Percentiles rank a stretch among this genome's conserved stretches.
Conservation (phyloP, 768 basidiomycete species). For the Pluteus cervinus region DNA sequence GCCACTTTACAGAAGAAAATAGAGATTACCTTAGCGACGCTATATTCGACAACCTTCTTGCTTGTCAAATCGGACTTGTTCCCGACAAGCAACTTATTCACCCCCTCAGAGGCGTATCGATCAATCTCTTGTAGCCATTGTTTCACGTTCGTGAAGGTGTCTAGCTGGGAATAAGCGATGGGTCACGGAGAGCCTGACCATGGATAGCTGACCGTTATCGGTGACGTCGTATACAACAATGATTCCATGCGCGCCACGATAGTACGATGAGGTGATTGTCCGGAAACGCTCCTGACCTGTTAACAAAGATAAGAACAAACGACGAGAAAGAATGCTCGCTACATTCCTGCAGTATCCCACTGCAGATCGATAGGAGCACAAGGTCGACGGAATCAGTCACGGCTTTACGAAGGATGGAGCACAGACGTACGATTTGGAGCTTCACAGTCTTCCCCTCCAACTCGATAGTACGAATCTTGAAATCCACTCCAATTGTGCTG, state of each 20-base stretch:
- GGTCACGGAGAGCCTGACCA: slow-evolving; percentile 3
- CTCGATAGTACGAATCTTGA: slow-evolving; percentile 99
- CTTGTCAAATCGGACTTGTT: slow-evolving; percentile 98
- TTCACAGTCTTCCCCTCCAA: slow-evolving; percentile 98
- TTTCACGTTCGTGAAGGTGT: slow-evolving; percentile 93
- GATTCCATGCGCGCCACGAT: slow-evolving; percentile 97
- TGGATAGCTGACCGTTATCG: slow-evolving; percentile 62
- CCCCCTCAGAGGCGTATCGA: slow-evolving; percentile 95
- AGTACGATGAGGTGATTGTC: slow-evolving; percentile 99
- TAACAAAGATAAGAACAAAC: slow-evolving; percentile 5
- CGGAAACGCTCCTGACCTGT: slow-evolving; percentile 96
- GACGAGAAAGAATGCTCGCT: background rate
- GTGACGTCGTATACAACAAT: slow-evolving; percentile 99
- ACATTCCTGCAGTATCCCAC: slow-evolving; percentile 96
- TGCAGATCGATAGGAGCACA: slow-evolving; percentile 27
- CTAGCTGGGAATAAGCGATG: slow-evolving; percentile 30
- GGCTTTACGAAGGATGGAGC: slow-evolving; percentile 1
- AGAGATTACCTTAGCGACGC: slow-evolving; percentile 68
- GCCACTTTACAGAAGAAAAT: background rate
- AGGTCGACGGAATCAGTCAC: slow-evolving; percentile 1
- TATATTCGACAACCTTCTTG: slow-evolving; percentile 93
- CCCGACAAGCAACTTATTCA: slow-evolving; percentile 97
- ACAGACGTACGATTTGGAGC: slow-evolving; percentile 85
- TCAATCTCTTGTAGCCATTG: slow-evolving; percentile 94
- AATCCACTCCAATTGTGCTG: slow-evolving; percentile 96